Percentiles rank a stretch among this genome's conserved stretches.
phyloP scores from a whole-genome alignment of 2,329 filamentous ascomycete genomes.

The Claviceps fusiformis region DNA sequence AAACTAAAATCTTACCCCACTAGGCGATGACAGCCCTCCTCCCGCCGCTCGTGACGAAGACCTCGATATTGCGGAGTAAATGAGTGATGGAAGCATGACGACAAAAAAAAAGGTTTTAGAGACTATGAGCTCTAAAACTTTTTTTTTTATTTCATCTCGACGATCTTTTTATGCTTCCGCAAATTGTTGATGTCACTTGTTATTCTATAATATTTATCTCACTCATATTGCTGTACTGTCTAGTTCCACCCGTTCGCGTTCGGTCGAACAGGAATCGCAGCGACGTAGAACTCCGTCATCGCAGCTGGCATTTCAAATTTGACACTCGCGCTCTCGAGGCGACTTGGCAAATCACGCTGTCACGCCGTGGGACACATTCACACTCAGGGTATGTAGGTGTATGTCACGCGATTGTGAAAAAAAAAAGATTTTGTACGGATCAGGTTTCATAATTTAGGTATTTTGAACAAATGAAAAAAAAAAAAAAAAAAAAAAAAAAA shows the following conservation, averaged over 20 bases:
- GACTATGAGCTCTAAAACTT: slow-evolving; percentile 2
- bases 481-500: too few species aligned
- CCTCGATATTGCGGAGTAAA: slow-evolving; percentile 79
- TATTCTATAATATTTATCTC: not conserved
- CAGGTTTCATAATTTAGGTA: slow-evolving; percentile 1
- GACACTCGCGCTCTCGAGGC: not conserved
- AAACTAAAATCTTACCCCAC: not conserved
- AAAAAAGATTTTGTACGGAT: slow-evolving; percentile 4
- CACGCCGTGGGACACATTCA: not conserved
- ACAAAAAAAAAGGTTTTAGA: not conserved
- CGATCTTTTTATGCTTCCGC: slow-evolving; percentile 7
- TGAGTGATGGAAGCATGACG: not conserved
- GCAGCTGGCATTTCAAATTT: not conserved
- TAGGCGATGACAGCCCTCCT: slow-evolving; percentile 52
- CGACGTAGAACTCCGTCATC: slow-evolving; percentile 11
- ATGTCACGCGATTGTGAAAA: slow-evolving; percentile 1
- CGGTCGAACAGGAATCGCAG: slow-evolving; percentile 9
- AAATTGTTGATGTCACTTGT: not conserved
- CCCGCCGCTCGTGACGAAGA: slow-evolving; percentile 73
- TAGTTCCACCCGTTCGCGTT: slow-evolving; percentile 12
- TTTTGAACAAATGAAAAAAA: not conserved
- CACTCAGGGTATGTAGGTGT: slow-evolving; percentile 2
- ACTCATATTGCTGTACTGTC: slow-evolving; percentile 8
- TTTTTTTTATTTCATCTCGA: slow-evolving; percentile 6
- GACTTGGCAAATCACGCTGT: slow-evolving; percentile 2